Evolutionary conservation across 768 basidiomycete genomes (phyloP), one percentile per base, ranked within the genome.

Genomic region (Leccinum sublutescens): DNA sequence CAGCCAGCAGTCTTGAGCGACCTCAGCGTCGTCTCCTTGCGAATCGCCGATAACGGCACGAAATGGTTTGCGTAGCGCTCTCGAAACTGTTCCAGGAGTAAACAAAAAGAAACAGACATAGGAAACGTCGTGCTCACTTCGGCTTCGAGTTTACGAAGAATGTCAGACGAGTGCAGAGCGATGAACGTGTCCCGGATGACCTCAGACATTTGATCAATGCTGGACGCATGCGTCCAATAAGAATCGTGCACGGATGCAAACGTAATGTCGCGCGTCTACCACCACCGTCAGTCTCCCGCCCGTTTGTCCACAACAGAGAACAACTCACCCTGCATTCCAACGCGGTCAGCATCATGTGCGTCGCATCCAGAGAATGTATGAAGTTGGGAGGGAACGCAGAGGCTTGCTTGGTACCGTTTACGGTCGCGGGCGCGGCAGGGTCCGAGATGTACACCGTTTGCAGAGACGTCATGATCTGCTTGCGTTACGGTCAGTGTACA

Each of bases 361-460:
- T 96, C 2, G 97, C 97, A 72, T 99, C 97, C 29, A 99, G 80
- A 68, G 91, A 93, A 71, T 99, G 97, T 54, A 99, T 93, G 68
- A 96, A 98, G 77, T 99, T 99, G 51, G 97, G 97, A 5, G 97
- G 96, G 85, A 99, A 98, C 1, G 97, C 97, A 15, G 93, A 86
- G 0, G 94, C 91, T 72, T 99, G 96, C 73, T 97, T 97, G 58
- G 78, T 62, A 1, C 90, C 73, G 64, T 93, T 91, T 49, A 98
- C 95, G 75, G 92, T 85, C 19, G 88, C 79, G 1, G 87, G 85
- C 0, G 80, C 73, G 60, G 88, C 85, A 0, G 95, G 94, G 73
- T 99, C 96, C 40, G 88, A 85, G 64, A 98, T 95, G 72, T 79
- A 95, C 11, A 98, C 88, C 5, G 88, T 86, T 75, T 98, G 94